Base-by-base conservation (phyloP, 2,329 filamentous ascomycete species). In the Penicillium sp. region DNA sequence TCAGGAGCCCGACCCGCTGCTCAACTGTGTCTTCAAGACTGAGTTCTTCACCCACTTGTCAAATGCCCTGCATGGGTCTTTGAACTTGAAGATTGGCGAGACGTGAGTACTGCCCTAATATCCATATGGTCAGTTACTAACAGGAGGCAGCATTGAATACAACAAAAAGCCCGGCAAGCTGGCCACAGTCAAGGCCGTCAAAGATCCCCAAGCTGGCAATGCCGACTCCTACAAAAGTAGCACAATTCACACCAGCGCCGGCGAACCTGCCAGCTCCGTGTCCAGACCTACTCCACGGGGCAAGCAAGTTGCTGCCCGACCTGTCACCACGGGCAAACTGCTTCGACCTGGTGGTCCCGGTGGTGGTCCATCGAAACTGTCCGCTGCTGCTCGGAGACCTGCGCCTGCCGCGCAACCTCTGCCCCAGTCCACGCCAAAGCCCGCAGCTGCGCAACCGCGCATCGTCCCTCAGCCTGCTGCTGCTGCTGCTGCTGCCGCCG, bases 81-180 rank as follows among this genome's bases (percentile, higher is more conserved):
- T 95, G 66, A 89, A 84, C 66, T 73, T 98, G 42, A 89, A 88
- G 71, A 86, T 97, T 54, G 82, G 77, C n/a, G 86, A 93, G 80
- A 79, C 42, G 51, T 79, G 67, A 72, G 76, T 9, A 28, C 6
- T 9, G 3, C 25, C 20, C 20, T n/a, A 9, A 10, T 27, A 1
- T 32, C 18, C 20, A 18, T n/a, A 6, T 3, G 6, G 10, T 8
- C 7, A 23, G 10, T 9, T 24, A 24, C 32, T 4, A 49, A 64
- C 37, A 18, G 39, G 20, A 10, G 24, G 31, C 47, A 79, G 74
- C 4, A 91, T 98, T 60, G 89, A 95, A 67, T 98, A 95, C 71
- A 91, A 92, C 66, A 98, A 97, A 80, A 98, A 98, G 73, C 93
- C 93, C 1, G 89, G 89, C 47, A 98, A 98, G 75, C 81, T 89